Conservation (phyloP, 768 basidiomycete species). For the Coprinopsis cinerea region DNA sequence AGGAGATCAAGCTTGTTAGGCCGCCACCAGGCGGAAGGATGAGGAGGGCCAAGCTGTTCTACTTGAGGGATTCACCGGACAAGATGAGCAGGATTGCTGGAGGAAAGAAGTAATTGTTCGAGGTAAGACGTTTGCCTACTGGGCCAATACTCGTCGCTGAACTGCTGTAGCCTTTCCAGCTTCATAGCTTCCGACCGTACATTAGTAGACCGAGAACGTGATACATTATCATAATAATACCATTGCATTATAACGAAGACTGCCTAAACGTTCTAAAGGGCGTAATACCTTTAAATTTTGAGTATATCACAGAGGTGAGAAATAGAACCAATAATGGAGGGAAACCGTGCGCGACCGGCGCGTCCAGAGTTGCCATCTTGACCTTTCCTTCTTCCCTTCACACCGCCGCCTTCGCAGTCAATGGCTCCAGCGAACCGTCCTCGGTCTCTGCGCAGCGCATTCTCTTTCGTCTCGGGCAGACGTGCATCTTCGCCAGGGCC, state of each 20-base stretch:
- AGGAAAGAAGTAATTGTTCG: slow-evolving; percentile 21
- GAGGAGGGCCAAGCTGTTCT: slow-evolving; percentile 77
- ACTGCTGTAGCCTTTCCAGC: background rate
- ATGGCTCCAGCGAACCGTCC: slow-evolving; percentile 40
- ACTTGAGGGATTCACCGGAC: slow-evolving; percentile 74
- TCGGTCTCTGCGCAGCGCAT: slow-evolving; percentile 46
- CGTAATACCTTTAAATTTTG: no score
- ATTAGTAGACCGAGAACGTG: no score
- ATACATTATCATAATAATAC: no score
- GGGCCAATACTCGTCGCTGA: slow-evolving; percentile 4
- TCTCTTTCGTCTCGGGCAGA: slow-evolving; percentile 41
- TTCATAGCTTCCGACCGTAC: no score
- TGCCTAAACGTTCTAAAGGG: no score
- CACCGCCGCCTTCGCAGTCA: no score
- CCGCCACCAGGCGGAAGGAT: slow-evolving; percentile 56
- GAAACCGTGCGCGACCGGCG: background rate
- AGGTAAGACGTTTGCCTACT: slow-evolving; percentile 2
- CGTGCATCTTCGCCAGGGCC: slow-evolving; percentile 48
- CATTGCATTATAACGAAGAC: no score
- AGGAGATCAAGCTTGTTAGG: slow-evolving; percentile 77
- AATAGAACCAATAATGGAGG: no score
- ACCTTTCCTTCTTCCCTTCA: slow-evolving; percentile 5
- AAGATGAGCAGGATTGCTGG: slow-evolving; percentile 75
- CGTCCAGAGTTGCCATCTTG: no score
- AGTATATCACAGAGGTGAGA: no score